Base-by-base conservation (phyloP, 129 eudicot species). In the Arctium lappa region DNA sequence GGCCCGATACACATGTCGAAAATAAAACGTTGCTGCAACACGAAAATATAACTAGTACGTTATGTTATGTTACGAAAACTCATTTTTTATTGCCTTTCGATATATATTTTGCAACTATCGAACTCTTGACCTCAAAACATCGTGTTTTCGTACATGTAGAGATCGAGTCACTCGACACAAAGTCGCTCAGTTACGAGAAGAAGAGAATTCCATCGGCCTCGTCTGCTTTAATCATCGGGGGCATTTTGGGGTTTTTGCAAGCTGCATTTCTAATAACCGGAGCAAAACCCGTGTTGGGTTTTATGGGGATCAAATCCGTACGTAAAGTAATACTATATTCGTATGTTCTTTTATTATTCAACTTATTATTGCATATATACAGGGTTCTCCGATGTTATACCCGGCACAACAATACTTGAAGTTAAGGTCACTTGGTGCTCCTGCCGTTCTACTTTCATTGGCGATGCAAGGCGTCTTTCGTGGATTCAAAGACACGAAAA, bases 381-480 rank as follows among this genome's bases (percentile, higher is more conserved):
- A 94, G 98, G 92, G 81, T 68, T 94, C 98, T 6, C 87, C 88
- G 9, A 91, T 94, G 98, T 83, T 84, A 70, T 29, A 56, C 30
- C 97, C 98, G 8, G 97, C 98, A 15, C 86, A 88, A 68, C 85
- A 83, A 84, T 94, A 90, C 90, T 79, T 91, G 56, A 87, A 73
- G 46, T 78, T 93, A 56, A 87, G 98, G 84, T 91, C 98, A 6
- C 85, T 94, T 42, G 98, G 98, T 32, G 95, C 98, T 56, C 98
- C 98, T 0, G 97, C 98, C 12, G 94, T 94, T 85, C 93, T 94
- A 75, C 89, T 94, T 72, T 92, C 98, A 8, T 70, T 94, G 62
- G 98, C 98, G 4, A 91, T 94, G 93, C 98, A 94, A 87, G 97
- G 98, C 5, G 90, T 94, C 16, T 94, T 90, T 83, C 93, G 97